Evolutionary conservation across 257 asterid species (phyloP).

Genomic region (Solanum clarkiae): DNA sequence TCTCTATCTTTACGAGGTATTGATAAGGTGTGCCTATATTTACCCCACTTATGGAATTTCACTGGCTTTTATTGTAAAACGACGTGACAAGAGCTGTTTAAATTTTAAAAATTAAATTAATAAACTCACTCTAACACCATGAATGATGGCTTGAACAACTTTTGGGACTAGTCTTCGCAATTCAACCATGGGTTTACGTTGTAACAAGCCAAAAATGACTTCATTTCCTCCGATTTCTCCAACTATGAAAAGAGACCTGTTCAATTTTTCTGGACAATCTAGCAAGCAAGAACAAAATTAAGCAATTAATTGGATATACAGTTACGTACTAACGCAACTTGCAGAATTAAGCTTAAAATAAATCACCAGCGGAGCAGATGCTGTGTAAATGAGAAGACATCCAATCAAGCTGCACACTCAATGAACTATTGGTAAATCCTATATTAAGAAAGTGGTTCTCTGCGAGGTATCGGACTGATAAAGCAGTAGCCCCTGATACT

Average conservation of each 20-base stretch:
- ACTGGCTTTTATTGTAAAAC: too few species aligned
- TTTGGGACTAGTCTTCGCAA: background rate
- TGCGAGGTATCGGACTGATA: background rate
- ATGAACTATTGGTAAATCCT: constrained; percentile 1
- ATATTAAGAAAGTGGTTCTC: background rate
- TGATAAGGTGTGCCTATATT: too few species aligned
- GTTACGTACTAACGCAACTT: background rate
- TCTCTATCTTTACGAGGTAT: too few species aligned
- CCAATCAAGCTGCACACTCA: constrained; percentile 5
- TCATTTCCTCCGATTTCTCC: constrained; percentile 13
- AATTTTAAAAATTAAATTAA: background rate
- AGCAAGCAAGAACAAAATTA: background rate
- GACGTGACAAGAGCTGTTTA: background rate
- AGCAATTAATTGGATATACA: background rate
- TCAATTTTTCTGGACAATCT: background rate
- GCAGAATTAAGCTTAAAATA: background rate
- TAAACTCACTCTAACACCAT: background rate
- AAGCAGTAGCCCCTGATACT: constrained; percentile 10
- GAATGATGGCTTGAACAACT: background rate
- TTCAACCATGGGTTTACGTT: constrained; percentile 6
- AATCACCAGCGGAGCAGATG: background rate
- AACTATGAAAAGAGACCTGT: background rate
- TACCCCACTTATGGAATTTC: too few species aligned
- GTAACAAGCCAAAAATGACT: background rate
- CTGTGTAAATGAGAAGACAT: constrained; percentile 10